Conservation (phyloP, 2,329 filamentous ascomycete genomes). For the Penicillium olsonii region DNA sequence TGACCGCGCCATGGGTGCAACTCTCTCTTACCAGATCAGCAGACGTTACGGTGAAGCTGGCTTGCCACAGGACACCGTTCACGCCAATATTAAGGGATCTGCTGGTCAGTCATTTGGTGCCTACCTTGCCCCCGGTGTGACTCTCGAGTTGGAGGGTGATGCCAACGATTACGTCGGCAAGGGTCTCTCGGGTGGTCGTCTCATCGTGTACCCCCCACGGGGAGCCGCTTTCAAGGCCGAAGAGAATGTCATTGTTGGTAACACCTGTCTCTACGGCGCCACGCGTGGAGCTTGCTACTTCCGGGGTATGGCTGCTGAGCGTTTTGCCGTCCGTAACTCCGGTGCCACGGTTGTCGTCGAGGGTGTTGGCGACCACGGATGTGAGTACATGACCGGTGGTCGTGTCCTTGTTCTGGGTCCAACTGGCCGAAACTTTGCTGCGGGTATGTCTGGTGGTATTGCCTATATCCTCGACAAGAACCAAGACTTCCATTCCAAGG, state of each 20-base stretch:
- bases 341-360: slow-evolving; percentile 95
- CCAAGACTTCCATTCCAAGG: slow-evolving; percentile 85
- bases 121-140: slow-evolving; percentile 89
- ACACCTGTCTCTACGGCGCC: slow-evolving; percentile 92
- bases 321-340: slow-evolving; percentile 95
- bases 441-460: slow-evolving; percentile 98
- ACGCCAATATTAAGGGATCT: slow-evolving; percentile 94
- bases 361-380: slow-evolving; percentile 92
- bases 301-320: slow-evolving; percentile 93
- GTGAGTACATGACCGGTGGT: slow-evolving; percentile 98
- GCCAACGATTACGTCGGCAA: slow-evolving; percentile 97
- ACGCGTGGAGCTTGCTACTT: slow-evolving; percentile 92
- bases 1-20: slow-evolving; percentile 89
- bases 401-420: slow-evolving; percentile 82
- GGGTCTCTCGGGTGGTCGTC: slow-evolving; percentile 85
- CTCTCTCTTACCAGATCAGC: slow-evolving; percentile 92
- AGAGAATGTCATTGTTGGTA: slow-evolving; percentile 91
- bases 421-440: slow-evolving; percentile 95
- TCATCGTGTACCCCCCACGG: slow-evolving; percentile 91
- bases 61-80: slow-evolving; percentile 87
- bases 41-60: slow-evolving; percentile 88
- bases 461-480: slow-evolving; percentile 90
- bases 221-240: slow-evolving; percentile 92
- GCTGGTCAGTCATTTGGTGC: slow-evolving; percentile 96
- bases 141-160: slow-evolving; percentile 92